Conservation (phyloP, 306 rosid species). For the Carpinus fangiana region DNA sequence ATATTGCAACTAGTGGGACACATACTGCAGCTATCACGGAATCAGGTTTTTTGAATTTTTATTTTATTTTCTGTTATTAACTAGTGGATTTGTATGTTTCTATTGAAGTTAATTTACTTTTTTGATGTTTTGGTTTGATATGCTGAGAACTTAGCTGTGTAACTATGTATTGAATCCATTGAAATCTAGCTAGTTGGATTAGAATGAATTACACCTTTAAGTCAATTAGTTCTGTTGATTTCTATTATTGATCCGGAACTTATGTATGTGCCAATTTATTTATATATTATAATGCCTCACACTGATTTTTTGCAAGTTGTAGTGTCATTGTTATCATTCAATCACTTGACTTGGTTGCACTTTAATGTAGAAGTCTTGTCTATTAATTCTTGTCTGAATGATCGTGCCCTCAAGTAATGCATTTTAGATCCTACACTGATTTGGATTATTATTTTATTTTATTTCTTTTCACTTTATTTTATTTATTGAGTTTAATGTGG, state of each 20-base stretch:
- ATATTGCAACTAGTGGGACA: conserved; percentile 86
- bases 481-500: neutral
- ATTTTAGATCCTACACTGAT: neutral
- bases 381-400: neutral
- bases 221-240: neutral
- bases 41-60: conserved; percentile 45
- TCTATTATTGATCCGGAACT: neutral
- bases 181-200: neutral
- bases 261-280: neutral
- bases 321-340: neutral
- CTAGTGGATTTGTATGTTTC: neutral
- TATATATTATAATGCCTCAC: neutral
- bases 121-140: neutral
- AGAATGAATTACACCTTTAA: neutral
- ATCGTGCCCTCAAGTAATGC: neutral
- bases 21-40: conserved; percentile 87
- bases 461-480: neutral
- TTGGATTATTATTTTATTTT: neutral
- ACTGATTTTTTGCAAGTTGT: neutral
- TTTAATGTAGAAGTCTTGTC: neutral
- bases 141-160: neutral
- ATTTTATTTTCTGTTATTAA: neutral
- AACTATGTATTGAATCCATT: neutral
- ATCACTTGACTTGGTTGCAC: neutral
- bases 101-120: neutral